Percentiles rank a stretch among this genome's conserved stretches.
Evolutionary conservation across 495 filamentous ascomycete genomes (phyloP).

Genomic region (Penicillium cataractarum): DNA sequence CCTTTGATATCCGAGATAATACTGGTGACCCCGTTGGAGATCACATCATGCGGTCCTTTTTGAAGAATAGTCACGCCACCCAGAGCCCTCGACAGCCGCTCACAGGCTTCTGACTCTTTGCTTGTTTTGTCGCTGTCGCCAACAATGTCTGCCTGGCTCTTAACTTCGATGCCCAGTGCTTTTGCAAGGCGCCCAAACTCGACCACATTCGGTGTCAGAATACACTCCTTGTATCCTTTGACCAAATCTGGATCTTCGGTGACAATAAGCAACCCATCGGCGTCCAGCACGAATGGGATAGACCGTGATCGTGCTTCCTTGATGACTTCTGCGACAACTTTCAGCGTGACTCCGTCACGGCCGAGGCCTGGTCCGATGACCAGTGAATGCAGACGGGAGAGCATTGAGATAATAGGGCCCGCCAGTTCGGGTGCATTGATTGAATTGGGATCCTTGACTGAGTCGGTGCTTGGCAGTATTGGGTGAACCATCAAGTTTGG

Average conservation of each 20-base stretch:
- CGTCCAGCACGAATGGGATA: constrained; percentile 88
- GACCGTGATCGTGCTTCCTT: constrained; percentile 71
- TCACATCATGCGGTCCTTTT: constrained; percentile 84
- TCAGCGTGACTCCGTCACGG: constrained; percentile 85
- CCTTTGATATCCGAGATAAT: constrained; percentile 74
- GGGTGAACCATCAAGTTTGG: constrained; percentile 99
- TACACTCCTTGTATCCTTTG: constrained; percentile 78
- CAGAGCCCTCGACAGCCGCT: constrained; percentile 72
- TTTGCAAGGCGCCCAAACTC: constrained; percentile 87
- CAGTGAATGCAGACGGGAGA: constrained; percentile 84
- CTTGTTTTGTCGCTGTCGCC: constrained; percentile 46
- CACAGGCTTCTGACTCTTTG: constrained; percentile 59
- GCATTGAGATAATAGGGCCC: constrained; percentile 73
- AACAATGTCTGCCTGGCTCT: constrained; percentile 46
- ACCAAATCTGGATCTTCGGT: constrained; percentile 76
- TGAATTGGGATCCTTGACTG: constrained; percentile 47
- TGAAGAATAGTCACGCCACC: constrained; percentile 90
- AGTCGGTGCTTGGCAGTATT: constrained; percentile 73
- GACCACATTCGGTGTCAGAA: constrained; percentile 92
- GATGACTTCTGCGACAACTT: constrained; percentile 80
- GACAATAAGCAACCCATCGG: constrained; percentile 82
- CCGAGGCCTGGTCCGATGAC: constrained; percentile 94
- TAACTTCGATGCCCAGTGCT: constrained; percentile 61
- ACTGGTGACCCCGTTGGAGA: constrained; percentile 79
- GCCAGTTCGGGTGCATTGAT: constrained; percentile 63